These are phyloP conservation scores for Chromera velia DNA, from an alignment of 73 alveolate species.

Conservation along the genomic window DNA sequence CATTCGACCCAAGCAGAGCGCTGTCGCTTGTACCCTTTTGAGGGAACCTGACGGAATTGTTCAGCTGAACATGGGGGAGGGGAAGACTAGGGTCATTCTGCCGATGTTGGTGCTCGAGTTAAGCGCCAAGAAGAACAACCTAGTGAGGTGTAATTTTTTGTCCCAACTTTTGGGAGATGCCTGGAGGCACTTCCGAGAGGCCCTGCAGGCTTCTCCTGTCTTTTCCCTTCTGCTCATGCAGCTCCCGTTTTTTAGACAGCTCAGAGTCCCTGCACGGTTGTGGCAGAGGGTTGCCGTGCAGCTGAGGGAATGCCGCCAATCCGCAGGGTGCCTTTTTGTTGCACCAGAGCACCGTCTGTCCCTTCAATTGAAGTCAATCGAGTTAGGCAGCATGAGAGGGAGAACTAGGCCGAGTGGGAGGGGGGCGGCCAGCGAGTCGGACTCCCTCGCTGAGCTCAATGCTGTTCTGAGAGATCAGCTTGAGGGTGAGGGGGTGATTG, in stretches of 20 bases:
- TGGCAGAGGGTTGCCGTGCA: no score
- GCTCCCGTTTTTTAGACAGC: no score
- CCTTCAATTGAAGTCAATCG: constrained; percentile 20
- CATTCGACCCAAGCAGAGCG: no score
- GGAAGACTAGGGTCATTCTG: constrained; percentile 23
- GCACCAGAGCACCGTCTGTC: constrained; percentile 32
- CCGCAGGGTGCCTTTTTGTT: constrained; percentile 33
- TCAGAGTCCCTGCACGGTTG: no score
- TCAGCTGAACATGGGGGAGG: constrained; percentile 35
- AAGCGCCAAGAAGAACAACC: not conserved
- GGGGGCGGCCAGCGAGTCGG: no score
- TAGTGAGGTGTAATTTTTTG: no score
- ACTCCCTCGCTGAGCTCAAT: no score
- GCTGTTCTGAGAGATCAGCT: not conserved
- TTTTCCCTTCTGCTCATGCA: no score
- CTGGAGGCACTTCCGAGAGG: no score
- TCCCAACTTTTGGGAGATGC: no score
- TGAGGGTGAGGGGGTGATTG: not conserved
- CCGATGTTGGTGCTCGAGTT: constrained; percentile 19
- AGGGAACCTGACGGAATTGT: constrained; percentile 19
- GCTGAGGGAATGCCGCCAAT: no score
- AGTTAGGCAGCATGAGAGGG: constrained; percentile 1
- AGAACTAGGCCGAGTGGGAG: not conserved
- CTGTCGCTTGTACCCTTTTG: constrained; percentile 16
- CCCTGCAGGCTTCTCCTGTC: no score